Base-by-base conservation (phyloP, 345 rosid genomes). In the Corymbia maculata region DNA sequence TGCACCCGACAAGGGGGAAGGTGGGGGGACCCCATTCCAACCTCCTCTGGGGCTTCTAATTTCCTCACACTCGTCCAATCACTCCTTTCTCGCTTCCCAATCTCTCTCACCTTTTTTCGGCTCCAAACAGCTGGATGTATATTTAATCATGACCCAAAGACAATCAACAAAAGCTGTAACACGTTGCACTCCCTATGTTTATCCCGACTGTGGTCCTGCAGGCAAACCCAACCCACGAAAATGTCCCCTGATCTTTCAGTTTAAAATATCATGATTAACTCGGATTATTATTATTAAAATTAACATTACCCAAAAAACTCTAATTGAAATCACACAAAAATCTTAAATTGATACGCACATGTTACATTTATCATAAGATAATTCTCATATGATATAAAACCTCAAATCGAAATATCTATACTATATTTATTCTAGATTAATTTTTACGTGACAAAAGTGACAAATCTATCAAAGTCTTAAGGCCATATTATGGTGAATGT, bases 351-450 rank as follows among this genome's bases (percentile, higher is more conserved):
- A 22, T 4, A 9, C n/a, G 1, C 6, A 2, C 2, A 3, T 57
- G 0, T 8, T 4, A 44, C 4, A 42, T 3, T 36, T 75, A 10
- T 19, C 19, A 2, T 75, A 19, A 19, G 11, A 2, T 42, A 5
- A 68, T 68, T 68, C 4, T 5, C 0, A 1, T 15, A 4, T 70
- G 7, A 36, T 17, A 17, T 36, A 70, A 70, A 36, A 9, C 17
- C 5, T 9, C 47, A 17, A 70, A 17, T 4, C 0, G 0, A 0
- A 17, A 70, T 9, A 70, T 42, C 2, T 4, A 5, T 9, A 1
- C 4, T 26, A 4, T 1, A 5, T 75, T 75, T 17, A 75, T 19
- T 17, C 11, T 4, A 5, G 17, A 36, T 9, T 4, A 70, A 17
- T 17, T 70, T 70, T 19, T 75, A 4, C 9, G 10, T 15, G 53